Conservation (phyloP, 2,329 filamentous ascomycete genomes). For the Fusarium sulawesiense region DNA sequence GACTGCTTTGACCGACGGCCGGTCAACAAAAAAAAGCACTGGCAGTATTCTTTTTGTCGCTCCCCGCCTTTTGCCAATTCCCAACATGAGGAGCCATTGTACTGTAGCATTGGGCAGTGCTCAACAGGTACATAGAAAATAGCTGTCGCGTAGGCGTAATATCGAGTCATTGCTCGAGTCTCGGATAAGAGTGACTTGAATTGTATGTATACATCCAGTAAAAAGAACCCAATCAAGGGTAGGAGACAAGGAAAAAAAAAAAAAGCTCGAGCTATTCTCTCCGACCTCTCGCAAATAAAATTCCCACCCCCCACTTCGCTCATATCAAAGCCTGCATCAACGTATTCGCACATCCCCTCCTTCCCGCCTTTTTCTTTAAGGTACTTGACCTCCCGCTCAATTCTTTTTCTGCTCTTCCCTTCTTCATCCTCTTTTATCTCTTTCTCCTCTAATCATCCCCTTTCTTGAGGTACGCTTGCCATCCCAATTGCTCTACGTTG, state of each 20-base stretch:
- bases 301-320: conserved; percentile 42
- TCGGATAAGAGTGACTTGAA: conserved; percentile 10
- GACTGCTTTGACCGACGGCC: conserved; percentile 38
- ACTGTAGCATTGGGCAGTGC: conserved; percentile 22
- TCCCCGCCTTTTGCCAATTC: conserved; percentile 10
- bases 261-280: conserved; percentile 20
- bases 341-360: conserved; percentile 49
- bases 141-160: background rate
- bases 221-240: background rate
- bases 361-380: conserved; percentile 45
- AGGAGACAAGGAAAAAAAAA: background rate
- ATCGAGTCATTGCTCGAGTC: conserved; percentile 22
- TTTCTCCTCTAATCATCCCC: conserved; percentile 18
- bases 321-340: conserved; percentile 39
- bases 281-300: conserved; percentile 25
- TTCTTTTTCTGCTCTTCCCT: conserved; percentile 39
- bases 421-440: conserved; percentile 26
- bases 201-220: background rate
- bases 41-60: conserved; percentile 18
- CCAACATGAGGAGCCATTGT: conserved; percentile 9
- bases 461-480: conserved; percentile 17
- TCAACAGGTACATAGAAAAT: conserved; percentile 15
- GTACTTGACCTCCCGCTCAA: conserved; percentile 46
- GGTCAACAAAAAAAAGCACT: conserved; percentile 28
- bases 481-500: conserved; percentile 13